Base-by-base conservation (phyloP, 176 grass and related monocot species). In the Oryza nivara region DNA sequence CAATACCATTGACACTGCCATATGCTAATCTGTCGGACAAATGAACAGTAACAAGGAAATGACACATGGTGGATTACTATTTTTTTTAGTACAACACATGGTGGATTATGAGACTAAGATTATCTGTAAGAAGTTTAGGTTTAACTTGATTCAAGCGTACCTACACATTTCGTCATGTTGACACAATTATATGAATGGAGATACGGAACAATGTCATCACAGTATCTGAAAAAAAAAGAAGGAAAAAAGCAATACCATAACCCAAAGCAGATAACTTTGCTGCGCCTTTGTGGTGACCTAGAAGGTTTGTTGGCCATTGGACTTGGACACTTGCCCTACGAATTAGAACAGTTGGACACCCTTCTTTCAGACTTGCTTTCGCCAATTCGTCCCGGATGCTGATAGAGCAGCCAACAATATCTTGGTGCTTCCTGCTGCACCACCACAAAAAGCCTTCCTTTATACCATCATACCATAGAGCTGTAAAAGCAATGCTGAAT, bases 371-470 rank as follows among this genome's bases (percentile, higher is more conserved):
- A 7, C 7, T 5, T 63, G 65, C 79, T 83, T 88, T 83, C 40
- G 51, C 41, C 68, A 22, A 45, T 32, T 17, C 65, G 75, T 80
- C 70, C 70, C 47, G 3, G 85, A 91, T 54, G 71, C 76, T 46
- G 89, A 88, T 80, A 82, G 77, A 85, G 70, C 85, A 84, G 35
- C 81, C 49, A 90, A 79, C 88, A 46, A 73, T 67, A 88, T 75
- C 81, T 85, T 79, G 88, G 43, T 88, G 91, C 88, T 88, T 87
- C 86, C 85, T 85, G 88, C 78, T 35, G 86, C 91, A 65, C 51
- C 82, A 88, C 88, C 84, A 88, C 67, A 88, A 88, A 80, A 80
- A 54, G 81, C 52, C 85, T 63, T 48, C 80, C 69, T 87, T 54
- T 77, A 67, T 75, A 82, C 87, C 84, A 87, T 92, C 83, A 87